Evolutionary conservation across 495 filamentous ascomycete genomes (phyloP).

Genomic region (Penicillium ochrochloron): DNA sequence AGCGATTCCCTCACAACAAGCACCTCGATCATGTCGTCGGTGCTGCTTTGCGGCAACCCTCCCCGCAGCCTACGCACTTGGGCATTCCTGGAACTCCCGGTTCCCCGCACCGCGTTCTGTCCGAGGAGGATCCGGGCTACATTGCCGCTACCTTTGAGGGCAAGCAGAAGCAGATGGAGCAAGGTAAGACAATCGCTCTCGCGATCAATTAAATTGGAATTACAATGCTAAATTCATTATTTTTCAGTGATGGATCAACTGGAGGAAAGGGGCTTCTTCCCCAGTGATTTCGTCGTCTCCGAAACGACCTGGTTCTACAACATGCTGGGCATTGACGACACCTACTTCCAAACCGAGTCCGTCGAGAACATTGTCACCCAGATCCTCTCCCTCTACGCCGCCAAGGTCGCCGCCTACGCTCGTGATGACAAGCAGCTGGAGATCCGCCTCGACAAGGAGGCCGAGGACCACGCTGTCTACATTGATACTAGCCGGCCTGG

Average conservation of each 20-base stretch:
- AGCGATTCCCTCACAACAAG: slow-evolving; percentile 61
- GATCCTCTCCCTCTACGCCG: slow-evolving; percentile 94
- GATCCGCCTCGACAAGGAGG: slow-evolving; percentile 94
- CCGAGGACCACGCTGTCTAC: slow-evolving; percentile 93
- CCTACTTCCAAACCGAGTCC: slow-evolving; percentile 95
- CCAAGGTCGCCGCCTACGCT: slow-evolving; percentile 93
- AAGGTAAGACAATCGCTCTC: slow-evolving; percentile 58
- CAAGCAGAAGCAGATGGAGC: slow-evolving; percentile 90
- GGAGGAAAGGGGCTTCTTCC: slow-evolving; percentile 84
- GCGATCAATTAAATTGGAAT: not conserved
- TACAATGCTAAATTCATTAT: not conserved
- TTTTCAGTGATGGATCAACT: slow-evolving; percentile 69
- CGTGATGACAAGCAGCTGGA: slow-evolving; percentile 92
- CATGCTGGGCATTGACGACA: slow-evolving; percentile 95
- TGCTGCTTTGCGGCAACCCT: slow-evolving; percentile 68
- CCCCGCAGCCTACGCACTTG: slow-evolving; percentile 89
- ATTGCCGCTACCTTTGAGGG: slow-evolving; percentile 94
- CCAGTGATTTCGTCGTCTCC: slow-evolving; percentile 75
- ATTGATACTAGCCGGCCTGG: slow-evolving; percentile 96
- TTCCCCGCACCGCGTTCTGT: slow-evolving; percentile 64
- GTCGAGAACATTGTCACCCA: slow-evolving; percentile 88
- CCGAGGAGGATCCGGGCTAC: slow-evolving; percentile 92
- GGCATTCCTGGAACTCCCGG: slow-evolving; percentile 65
- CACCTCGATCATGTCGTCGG: slow-evolving; percentile 65
- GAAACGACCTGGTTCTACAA: slow-evolving; percentile 98